Evolutionary conservation across 2,329 filamentous ascomycete species (phyloP).

Genomic region (Ophiostoma pallidulum): DNA sequence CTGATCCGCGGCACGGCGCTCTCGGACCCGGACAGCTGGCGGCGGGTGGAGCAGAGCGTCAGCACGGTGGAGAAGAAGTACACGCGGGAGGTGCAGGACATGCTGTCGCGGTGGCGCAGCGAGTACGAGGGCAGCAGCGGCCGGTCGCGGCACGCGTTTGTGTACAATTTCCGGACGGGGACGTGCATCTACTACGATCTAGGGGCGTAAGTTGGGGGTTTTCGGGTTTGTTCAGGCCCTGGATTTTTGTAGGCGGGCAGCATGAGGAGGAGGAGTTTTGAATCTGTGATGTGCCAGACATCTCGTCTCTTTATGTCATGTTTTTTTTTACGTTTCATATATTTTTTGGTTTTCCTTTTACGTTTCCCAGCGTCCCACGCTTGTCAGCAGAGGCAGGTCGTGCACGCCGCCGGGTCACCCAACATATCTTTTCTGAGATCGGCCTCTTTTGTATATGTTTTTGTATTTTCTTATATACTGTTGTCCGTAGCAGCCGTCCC

Average conservation of each 20-base stretch:
- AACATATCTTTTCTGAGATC: too few species aligned
- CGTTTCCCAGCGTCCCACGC: not conserved
- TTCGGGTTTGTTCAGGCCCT: too few species aligned
- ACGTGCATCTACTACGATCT: conserved; percentile 82
- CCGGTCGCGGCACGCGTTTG: conserved; percentile 60
- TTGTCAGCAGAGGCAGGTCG: too few species aligned
- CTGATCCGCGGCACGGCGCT: conserved; percentile 64
- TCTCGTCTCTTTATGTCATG: too few species aligned
- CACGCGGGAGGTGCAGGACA: conserved; percentile 69
- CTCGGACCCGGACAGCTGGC: conserved; percentile 76
- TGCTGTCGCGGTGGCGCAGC: conserved; percentile 55
- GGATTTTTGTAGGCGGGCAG: too few species aligned
- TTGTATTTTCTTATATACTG: too few species aligned
- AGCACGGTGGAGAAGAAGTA: conserved; percentile 73
- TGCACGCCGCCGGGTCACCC: too few species aligned
- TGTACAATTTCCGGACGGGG: conserved; percentile 85
- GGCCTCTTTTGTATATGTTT: too few species aligned
- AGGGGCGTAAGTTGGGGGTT: conserved; percentile 26
- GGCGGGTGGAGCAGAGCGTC: conserved; percentile 66
- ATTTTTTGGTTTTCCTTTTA: not conserved
- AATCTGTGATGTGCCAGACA: too few species aligned
- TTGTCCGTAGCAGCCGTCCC: too few species aligned
- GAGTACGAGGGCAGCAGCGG: conserved; percentile 42
- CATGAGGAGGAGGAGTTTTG: too few species aligned
- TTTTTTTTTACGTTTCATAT: not conserved